phyloP scores from a whole-genome alignment of 2,329 filamentous ascomycete species.

The Clonostachys byssicola region DNA sequence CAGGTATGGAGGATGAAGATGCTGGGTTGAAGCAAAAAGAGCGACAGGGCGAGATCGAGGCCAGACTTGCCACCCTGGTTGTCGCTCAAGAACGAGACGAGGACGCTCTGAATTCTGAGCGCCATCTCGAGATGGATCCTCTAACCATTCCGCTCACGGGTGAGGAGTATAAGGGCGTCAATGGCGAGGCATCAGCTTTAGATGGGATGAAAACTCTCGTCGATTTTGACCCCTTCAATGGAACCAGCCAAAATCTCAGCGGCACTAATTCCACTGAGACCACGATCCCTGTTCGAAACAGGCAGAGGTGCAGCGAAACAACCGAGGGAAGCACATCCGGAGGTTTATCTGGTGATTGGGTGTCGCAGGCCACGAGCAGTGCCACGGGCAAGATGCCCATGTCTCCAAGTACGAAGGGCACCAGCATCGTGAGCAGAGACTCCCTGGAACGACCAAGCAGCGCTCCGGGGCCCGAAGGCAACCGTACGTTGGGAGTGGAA shows the following conservation, averaged over 20 bases:
- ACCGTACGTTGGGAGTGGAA: background rate
- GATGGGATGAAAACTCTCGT: slow-evolving; percentile 42
- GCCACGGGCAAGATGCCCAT: slow-evolving; percentile 61
- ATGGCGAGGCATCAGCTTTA: slow-evolving; percentile 37
- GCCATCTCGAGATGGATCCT: too few relatives aligned
- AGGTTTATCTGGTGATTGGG: slow-evolving; percentile 53
- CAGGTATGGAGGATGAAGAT: slow-evolving; percentile 13
- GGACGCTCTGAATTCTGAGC: slow-evolving; percentile 9
- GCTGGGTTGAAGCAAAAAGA: slow-evolving; percentile 9
- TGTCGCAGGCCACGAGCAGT: slow-evolving; percentile 58
- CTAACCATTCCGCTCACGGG: background rate
- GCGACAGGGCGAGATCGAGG: slow-evolving; percentile 6
- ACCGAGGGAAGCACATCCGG: slow-evolving; percentile 56
- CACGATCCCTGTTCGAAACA: background rate
- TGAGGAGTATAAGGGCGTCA: slow-evolving; percentile 32
- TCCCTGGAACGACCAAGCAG: slow-evolving; percentile 46
- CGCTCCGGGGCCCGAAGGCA: slow-evolving; percentile 21
- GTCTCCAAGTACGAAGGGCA: slow-evolving; percentile 62
- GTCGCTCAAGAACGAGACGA: slow-evolving; percentile 13
- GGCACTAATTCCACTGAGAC: background rate
- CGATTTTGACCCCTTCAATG: slow-evolving; percentile 43
- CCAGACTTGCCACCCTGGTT: slow-evolving; percentile 10
- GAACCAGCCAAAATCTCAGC: slow-evolving; percentile 16
- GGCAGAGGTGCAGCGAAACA: slow-evolving; percentile 56
- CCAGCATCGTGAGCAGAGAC: slow-evolving; percentile 59